Conservation (phyloP, 768 basidiomycete genomes). For the Pulveroboletus ravenelii region DNA sequence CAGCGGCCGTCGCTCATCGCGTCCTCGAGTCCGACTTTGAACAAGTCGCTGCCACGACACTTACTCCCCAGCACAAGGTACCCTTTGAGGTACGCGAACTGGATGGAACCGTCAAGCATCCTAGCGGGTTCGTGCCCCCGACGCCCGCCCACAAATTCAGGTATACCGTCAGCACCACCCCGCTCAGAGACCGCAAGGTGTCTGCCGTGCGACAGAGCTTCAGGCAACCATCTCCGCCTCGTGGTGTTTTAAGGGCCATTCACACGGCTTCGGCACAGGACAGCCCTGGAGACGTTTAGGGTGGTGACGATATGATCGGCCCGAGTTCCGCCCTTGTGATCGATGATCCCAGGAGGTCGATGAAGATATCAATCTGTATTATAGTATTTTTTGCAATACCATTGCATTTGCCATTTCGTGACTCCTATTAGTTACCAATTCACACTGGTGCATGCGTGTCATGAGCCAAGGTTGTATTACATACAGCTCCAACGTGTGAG, state of each 20-base stretch:
- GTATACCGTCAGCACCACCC: slow-evolving; percentile 6
- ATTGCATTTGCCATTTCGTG: too few relatives aligned
- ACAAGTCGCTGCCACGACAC: slow-evolving; percentile 22
- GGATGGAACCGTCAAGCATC: slow-evolving; percentile 38
- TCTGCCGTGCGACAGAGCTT: slow-evolving; percentile 7
- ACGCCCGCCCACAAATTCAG: slow-evolving; percentile 38
- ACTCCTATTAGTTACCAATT: too few relatives aligned
- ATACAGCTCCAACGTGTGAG: too few relatives aligned
- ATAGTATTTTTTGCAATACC: too few relatives aligned
- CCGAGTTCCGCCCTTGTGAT: neutral
- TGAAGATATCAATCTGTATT: too few relatives aligned
- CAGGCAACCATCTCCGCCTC: slow-evolving; percentile 12
- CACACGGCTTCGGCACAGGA: slow-evolving; percentile 12
- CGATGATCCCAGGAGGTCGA: neutral
- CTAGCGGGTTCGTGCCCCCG: slow-evolving; percentile 42
- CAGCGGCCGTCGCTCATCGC: slow-evolving; percentile 27
- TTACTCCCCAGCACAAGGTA: slow-evolving; percentile 33
- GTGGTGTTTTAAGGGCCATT: slow-evolving; percentile 16
- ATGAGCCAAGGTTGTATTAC: too few relatives aligned
- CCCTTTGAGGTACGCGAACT: slow-evolving; percentile 37
- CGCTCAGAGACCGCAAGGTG: slow-evolving; percentile 17
- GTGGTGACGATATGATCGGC: slow-evolving; percentile 10
- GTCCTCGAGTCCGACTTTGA: slow-evolving; percentile 31
- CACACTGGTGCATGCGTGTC: too few relatives aligned
- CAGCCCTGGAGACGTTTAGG: slow-evolving; percentile 12